Evolutionary conservation across 805 yeast genomes (phyloP).

Genomic region (Kuraishia cidri): DNA sequence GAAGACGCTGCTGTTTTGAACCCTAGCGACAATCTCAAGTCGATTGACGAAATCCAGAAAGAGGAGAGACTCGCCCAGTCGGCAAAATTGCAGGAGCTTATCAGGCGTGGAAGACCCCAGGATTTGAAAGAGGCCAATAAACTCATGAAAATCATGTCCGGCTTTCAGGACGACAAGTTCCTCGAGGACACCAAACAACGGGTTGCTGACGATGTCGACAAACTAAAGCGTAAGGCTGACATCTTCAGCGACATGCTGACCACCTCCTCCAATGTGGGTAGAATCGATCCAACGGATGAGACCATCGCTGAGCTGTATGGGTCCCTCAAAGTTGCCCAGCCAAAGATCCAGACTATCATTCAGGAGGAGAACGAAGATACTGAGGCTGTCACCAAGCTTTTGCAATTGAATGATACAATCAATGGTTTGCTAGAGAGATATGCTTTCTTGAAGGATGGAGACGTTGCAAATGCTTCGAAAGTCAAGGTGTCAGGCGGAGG

Average conservation of each 20-base stretch:
- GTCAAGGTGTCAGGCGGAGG: constrained; percentile 27
- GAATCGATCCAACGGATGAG: constrained; percentile 43
- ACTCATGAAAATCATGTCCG: constrained; percentile 97
- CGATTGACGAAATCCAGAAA: constrained; percentile 82
- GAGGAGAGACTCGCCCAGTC: constrained; percentile 91
- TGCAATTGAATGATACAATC: constrained; percentile 67
- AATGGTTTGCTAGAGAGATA: constrained; percentile 62
- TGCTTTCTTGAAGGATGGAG: constrained; percentile 56
- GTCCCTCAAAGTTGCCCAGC: constrained; percentile 75
- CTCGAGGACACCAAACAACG: constrained; percentile 66
- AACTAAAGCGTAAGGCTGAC: constrained; percentile 78
- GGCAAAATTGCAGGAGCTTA: constrained; percentile 92
- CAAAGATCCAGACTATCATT: constrained; percentile 76
- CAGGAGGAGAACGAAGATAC: constrained; percentile 72
- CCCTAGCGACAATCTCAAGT: constrained; percentile 79
- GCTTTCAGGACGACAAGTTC: constrained; percentile 78
- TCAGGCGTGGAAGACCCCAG: constrained; percentile 91
- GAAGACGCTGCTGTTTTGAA: constrained; percentile 92
- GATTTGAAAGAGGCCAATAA: constrained; percentile 95
- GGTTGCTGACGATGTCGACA: constrained; percentile 76
- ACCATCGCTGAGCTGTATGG: constrained; percentile 72
- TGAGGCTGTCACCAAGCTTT: constrained; percentile 51
- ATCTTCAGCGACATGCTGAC: constrained; percentile 80
- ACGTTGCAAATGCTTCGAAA: constrained; percentile 38
- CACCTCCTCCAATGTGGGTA: constrained; percentile 31